phyloP scores from a whole-genome alignment of 805 yeast genomes.

The Jamesozyma rosinii region DNA sequence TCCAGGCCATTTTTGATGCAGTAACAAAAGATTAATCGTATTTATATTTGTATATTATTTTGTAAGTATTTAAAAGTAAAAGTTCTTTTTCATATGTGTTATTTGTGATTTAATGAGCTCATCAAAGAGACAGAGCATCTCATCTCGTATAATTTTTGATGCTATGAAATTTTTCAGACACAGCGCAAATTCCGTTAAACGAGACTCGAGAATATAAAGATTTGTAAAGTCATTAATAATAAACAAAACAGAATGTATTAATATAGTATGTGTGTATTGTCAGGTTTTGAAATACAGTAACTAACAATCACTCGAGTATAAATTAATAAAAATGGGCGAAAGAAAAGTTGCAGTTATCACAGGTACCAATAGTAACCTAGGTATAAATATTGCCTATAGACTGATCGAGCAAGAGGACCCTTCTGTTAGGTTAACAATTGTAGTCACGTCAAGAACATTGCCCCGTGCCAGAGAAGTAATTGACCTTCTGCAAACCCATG shows the following conservation, averaged over 20 bases:
- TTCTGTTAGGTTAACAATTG: conserved; percentile 54
- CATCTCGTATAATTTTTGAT: too few relatives aligned
- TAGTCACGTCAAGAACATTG: conserved; percentile 83
- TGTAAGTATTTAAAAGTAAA: neutral
- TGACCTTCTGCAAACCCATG: conserved; percentile 42
- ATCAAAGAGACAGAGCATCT: too few relatives aligned
- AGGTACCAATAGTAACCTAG: conserved; percentile 57
- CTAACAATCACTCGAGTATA: too few relatives aligned
- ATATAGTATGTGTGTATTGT: too few relatives aligned
- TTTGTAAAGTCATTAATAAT: neutral
- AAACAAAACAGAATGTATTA: too few relatives aligned
- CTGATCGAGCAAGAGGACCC: conserved; percentile 52
- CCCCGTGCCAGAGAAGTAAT: conserved; percentile 77
- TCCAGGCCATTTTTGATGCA: conserved; percentile 50
- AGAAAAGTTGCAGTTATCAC: conserved; percentile 38
- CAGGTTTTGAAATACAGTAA: too few relatives aligned
- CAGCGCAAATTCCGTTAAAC: neutral
- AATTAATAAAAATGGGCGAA: conserved; percentile 5
- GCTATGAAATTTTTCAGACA: neutral
- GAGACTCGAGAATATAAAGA: neutral
- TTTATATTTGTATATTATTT: neutral
- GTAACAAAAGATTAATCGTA: conserved; percentile 33
- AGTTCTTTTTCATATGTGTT: neutral
- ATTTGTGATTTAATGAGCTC: too few relatives aligned
- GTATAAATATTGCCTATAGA: conserved; percentile 76